Conservation (phyloP, 2,329 filamentous ascomycete genomes). For the Pseudogymnoascus sp. region DNA sequence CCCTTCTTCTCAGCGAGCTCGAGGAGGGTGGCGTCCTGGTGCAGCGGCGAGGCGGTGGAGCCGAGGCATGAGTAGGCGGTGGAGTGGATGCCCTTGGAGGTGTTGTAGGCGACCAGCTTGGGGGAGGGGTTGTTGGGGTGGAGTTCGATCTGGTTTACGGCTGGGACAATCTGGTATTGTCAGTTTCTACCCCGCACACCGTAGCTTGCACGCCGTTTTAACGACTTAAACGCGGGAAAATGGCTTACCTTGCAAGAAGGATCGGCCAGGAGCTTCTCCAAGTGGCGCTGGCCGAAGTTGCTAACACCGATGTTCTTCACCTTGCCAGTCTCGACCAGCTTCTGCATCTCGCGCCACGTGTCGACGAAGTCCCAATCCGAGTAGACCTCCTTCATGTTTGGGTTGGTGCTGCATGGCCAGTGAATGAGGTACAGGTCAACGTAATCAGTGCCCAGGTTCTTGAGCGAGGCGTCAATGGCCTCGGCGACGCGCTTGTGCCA, state of each 20-base stretch:
- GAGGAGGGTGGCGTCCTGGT: conserved; percentile 57
- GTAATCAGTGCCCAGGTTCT: conserved; percentile 56
- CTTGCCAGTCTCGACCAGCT: conserved; percentile 61
- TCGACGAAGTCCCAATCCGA: conserved; percentile 77
- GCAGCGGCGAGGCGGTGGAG: conserved; percentile 61
- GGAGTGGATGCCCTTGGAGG: conserved; percentile 65
- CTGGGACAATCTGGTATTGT: conserved; percentile 43
- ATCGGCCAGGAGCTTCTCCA: conserved; percentile 68
- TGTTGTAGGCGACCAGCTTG: conserved; percentile 67
- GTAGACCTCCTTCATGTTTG: conserved; percentile 57
- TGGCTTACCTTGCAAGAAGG: conserved; percentile 50
- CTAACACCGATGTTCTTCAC: conserved; percentile 77
- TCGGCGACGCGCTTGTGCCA: conserved; percentile 65
- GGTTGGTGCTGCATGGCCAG: conserved; percentile 61
- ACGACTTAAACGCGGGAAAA: not conserved
- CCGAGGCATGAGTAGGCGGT: conserved; percentile 71
- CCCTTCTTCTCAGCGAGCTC: conserved; percentile 58
- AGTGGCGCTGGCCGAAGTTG: conserved; percentile 76
- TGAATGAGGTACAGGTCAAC: conserved; percentile 67
- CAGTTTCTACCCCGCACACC: not conserved
- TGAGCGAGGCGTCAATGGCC: conserved; percentile 52
- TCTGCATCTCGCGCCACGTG: conserved; percentile 69
- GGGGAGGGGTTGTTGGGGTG: conserved; percentile 77
- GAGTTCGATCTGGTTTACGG: conserved; percentile 77
- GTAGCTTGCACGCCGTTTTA: not conserved